Evolutionary conservation across 2,329 filamentous ascomycete genomes (phyloP).

Genomic region (Juglanconis juglandina): DNA sequence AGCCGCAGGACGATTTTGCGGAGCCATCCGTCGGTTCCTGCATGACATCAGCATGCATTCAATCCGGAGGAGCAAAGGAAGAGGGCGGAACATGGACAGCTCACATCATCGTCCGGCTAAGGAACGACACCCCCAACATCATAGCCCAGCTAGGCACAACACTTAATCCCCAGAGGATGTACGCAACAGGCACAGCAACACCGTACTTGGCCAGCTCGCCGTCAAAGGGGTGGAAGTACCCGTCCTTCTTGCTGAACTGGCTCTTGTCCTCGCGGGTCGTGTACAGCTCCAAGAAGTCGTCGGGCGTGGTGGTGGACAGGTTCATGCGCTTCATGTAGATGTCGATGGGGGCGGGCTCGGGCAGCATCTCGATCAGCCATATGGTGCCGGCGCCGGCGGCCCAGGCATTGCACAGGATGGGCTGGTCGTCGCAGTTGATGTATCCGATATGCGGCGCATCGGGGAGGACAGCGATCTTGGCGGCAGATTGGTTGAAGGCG

Average conservation of each 20-base stretch:
- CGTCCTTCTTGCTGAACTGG: constrained; percentile 48
- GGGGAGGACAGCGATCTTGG: constrained; percentile 58
- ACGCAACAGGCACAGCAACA: constrained; percentile 62
- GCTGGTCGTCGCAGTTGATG: constrained; percentile 72
- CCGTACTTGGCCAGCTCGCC: constrained; percentile 62
- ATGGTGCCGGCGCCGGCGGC: constrained; percentile 61
- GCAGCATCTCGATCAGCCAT: constrained; percentile 66
- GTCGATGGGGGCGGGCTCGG: constrained; percentile 60
- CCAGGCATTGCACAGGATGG: constrained; percentile 73
- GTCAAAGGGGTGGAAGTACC: constrained; percentile 74
- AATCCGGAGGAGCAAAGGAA: constrained; percentile 15
- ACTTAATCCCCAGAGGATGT: constrained; percentile 63
- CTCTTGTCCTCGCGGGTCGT: constrained; percentile 47
- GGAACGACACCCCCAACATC: constrained; percentile 72
- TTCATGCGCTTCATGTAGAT: constrained; percentile 66
- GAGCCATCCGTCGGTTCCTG: constrained; percentile 17
- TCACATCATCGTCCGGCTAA: constrained; percentile 74
- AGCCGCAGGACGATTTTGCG: constrained; percentile 8
- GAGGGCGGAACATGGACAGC: constrained; percentile 29
- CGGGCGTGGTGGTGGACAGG: constrained; percentile 62
- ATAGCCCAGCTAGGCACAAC: constrained; percentile 71
- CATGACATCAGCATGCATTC: constrained; percentile 23
- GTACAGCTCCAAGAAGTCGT: constrained; percentile 60
- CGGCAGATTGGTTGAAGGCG: constrained; percentile 64
- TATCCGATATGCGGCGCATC: constrained; percentile 64